Base-by-base conservation (phyloP, 2,329 filamentous ascomycete species). In the Raffaelea ambrosiae region DNA sequence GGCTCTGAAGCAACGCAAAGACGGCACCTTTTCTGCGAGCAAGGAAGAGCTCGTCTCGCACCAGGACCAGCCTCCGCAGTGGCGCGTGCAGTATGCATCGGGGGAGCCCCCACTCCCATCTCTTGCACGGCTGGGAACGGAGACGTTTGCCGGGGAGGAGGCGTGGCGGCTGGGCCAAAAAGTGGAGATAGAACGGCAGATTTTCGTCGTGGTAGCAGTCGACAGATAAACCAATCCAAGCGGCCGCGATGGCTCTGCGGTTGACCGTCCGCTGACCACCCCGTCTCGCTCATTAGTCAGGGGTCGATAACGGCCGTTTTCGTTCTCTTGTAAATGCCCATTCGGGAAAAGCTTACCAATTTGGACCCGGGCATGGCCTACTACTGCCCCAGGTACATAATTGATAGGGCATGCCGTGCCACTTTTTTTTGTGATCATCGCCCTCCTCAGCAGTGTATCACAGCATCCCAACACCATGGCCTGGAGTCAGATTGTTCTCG, bases 401-500 rank as follows among this genome's bases (percentile, higher is more conserved):
- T 33, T 33, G 31, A n/a, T n/a, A n/a, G 31, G 31, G 31, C 16
- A 9, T 33, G 16, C 31, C 16, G 31, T 33, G 31, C n/a, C n/a
- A 33, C 16, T 33, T 33, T 16, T 9, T 33, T 33, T 9, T 33
- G 16, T 33, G 31, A 33, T 33, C 16, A 33, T 33, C 31, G 9
- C 16, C 31, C 31, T 9, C 18, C 18, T 5, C 14, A 19, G 20
- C 38, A 10, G 3, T 10, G 11, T 20, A 20, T 20, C 18, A 10
- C n/a, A 40, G 38, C n/a, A n/a, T n/a, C n/a, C n/a, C 38, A 40
- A 8, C 18, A 47, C 47, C 16, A 40, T 40, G 13, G 16, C 33
- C 19, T 20, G 38, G 36, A 20, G 29, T 19, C 21, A 20, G 9
- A 18, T 54, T 11, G 20, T 57, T 23, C 11, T 52, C 43, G 22